phyloP scores from a whole-genome alignment of 2,329 filamentous ascomycete genomes.

The Stenocarpella maydis region DNA sequence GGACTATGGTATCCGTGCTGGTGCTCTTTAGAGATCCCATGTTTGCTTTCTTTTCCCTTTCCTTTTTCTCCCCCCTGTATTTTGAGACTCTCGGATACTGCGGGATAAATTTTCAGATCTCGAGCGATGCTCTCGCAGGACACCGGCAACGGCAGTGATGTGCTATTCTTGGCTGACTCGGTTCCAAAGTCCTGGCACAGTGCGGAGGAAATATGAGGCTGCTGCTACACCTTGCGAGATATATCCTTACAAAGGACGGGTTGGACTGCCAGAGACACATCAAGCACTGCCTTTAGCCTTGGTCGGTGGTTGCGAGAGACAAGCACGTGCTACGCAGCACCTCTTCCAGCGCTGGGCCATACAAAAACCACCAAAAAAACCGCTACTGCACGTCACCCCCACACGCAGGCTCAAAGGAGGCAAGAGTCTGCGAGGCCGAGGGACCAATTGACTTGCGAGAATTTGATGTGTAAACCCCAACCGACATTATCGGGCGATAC shows the following conservation, averaged over 20 bases:
- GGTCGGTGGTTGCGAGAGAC: not conserved
- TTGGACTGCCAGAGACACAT: not conserved
- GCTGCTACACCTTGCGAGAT: not conserved
- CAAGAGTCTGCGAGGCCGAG: constrained; percentile 27
- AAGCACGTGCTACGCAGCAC: constrained; percentile 20
- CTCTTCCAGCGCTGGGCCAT: not conserved
- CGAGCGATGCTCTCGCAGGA: not conserved
- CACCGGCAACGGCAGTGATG: not conserved
- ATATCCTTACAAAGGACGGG: not conserved
- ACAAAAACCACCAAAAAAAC: too few species aligned
- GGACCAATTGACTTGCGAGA: not conserved
- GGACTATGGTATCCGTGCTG: constrained; percentile 61
- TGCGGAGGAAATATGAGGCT: not conserved
- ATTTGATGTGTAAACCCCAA: not conserved
- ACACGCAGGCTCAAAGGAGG: not conserved
- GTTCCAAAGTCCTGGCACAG: not conserved
- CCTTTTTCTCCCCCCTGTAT: too few species aligned
- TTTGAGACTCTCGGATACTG: not conserved
- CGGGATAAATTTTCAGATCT: too few species aligned
- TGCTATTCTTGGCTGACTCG: not conserved
- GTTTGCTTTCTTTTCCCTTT: not conserved
- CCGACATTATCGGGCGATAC: not conserved
- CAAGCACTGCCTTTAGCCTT: not conserved
- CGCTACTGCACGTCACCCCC: constrained; percentile 22
- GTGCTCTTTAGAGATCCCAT: constrained; percentile 46